A percentile compares a stretch with the other conserved stretches of the same genome.
phyloP scores from a whole-genome alignment of 164 flowering plant species.

The Chimonanthus praecox region DNA sequence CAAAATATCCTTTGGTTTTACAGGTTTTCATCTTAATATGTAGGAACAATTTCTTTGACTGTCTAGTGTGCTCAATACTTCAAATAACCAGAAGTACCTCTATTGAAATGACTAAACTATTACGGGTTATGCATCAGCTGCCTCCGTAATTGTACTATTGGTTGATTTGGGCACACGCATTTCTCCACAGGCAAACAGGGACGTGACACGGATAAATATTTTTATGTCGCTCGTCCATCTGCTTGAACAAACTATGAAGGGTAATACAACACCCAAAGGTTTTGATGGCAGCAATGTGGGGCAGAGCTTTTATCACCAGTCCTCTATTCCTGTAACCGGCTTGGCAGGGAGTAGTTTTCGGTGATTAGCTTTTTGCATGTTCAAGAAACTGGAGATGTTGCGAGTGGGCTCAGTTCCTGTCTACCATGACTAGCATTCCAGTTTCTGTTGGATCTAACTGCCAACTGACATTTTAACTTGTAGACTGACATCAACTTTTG shows the following conservation, averaged over 20 bases:
- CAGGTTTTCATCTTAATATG: too few relatives aligned
- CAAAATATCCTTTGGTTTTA: too few relatives aligned
- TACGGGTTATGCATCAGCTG: not conserved
- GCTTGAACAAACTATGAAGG: slow-evolving; percentile 53
- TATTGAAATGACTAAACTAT: not conserved
- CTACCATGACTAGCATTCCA: slow-evolving; percentile 15
- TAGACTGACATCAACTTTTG: not conserved
- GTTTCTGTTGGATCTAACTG: not conserved
- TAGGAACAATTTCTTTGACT: too few relatives aligned
- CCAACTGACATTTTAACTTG: not conserved
- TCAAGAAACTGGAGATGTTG: slow-evolving; percentile 8
- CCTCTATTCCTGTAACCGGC: slow-evolving; percentile 9
- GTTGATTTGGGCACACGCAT: not conserved
- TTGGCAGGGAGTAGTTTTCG: not conserved
- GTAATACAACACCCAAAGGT: not conserved
- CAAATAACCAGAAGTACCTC: not conserved
- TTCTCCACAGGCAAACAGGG: slow-evolving; percentile 71
- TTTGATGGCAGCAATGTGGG: not conserved
- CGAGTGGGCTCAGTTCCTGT: slow-evolving; percentile 7
- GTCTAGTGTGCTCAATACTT: too few relatives aligned
- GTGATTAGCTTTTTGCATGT: not conserved
- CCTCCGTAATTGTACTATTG: not conserved
- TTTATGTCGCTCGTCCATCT: slow-evolving; percentile 76
- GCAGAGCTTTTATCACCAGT: not conserved
- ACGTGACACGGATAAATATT: slow-evolving; percentile 87